A percentile compares a stretch with the other conserved stretches of the same genome.
These are phyloP conservation scores for Cordyceps javanica DNA, from an alignment of 2,329 filamentous ascomycete species.

Conservation along the genomic window DNA sequence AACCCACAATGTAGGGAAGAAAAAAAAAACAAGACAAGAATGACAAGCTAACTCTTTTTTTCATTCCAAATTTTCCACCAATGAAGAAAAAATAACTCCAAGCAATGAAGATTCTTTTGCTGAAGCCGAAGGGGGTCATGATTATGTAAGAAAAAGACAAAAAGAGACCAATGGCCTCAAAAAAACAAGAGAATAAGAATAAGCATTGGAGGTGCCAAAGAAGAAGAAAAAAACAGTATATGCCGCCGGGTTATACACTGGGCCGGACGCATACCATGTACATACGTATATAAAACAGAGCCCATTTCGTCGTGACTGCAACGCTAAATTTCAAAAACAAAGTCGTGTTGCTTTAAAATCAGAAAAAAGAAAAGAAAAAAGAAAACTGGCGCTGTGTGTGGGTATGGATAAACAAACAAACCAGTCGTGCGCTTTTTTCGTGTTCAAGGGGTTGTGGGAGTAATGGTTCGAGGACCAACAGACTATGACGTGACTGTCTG, in stretches of 20 bases:
- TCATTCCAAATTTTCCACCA: constrained; percentile 13
- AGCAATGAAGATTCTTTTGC: constrained; percentile 12
- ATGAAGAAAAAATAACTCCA: constrained; percentile 12
- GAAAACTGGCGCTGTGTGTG: background rate
- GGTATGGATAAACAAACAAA: background rate
- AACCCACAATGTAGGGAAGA: constrained; percentile 16
- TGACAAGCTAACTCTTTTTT: background rate
- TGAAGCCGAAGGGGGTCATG: constrained; percentile 15
- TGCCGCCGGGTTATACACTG: constrained; percentile 2
- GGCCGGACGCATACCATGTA: constrained; percentile 3
- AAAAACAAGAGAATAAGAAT: background rate
- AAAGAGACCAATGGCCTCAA: constrained; percentile 10
- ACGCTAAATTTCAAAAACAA: constrained; percentile 3
- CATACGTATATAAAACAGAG: constrained; percentile 9
- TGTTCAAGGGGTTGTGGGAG: background rate
- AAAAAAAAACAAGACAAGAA: constrained; percentile 14
- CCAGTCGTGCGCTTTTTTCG: constrained; percentile 5
- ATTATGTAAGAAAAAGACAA: constrained; percentile 12
- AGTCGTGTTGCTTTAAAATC: background rate
- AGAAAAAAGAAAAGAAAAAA: background rate
- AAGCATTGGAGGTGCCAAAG: background rate
- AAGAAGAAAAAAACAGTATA: background rate
- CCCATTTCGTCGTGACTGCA: constrained; percentile 11
- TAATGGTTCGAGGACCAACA: background rate
- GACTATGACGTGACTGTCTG: constrained; percentile 3